A percentile compares a stretch with the other conserved stretches of the same genome.
These are phyloP conservation scores for Cylindrotheca fusiformis DNA, from an alignment of 108 stramenopile genomes.

Conservation along the genomic window DNA sequence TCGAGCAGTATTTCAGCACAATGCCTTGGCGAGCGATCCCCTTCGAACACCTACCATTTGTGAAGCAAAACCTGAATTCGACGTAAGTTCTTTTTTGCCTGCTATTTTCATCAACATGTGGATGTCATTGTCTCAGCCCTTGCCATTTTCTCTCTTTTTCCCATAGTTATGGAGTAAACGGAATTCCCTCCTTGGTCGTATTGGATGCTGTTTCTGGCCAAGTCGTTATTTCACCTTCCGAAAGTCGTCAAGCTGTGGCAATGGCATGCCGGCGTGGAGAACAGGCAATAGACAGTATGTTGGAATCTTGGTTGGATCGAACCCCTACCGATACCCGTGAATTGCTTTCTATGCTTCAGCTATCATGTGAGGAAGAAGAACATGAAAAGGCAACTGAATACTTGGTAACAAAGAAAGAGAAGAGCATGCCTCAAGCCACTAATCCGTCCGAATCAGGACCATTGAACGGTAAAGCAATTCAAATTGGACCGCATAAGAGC, in stretches of 20 bases:
- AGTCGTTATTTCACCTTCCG: slow-evolving; percentile 50
- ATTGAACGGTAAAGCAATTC: slow-evolving; percentile 17
- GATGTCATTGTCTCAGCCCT: background rate
- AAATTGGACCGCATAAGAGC: background rate
- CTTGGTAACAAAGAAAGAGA: slow-evolving; percentile 33
- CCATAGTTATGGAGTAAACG: slow-evolving; percentile 52
- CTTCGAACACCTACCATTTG: slow-evolving; percentile 43
- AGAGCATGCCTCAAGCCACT: slow-evolving; percentile 53
- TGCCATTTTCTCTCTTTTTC: background rate
- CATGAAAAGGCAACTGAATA: slow-evolving; percentile 3
- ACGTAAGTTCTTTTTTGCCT: background rate
- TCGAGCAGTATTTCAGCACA: slow-evolving; percentile 52
- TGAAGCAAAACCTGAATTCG: slow-evolving; percentile 18
- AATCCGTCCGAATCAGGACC: slow-evolving; percentile 2
- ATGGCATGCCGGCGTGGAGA: slow-evolving; percentile 66
- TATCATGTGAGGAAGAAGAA: slow-evolving; percentile 59
- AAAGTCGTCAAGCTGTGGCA: slow-evolving; percentile 57
- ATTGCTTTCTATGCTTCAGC: slow-evolving; percentile 60
- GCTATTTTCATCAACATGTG: background rate
- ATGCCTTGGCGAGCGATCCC: slow-evolving; percentile 84
- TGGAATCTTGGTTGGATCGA: slow-evolving; percentile 59
- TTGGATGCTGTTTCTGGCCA: slow-evolving; percentile 74
- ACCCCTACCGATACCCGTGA: slow-evolving; percentile 57
- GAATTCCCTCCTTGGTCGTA: slow-evolving; percentile 75
- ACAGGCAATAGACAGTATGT: slow-evolving; percentile 50